Percentiles rank a stretch among this genome's conserved stretches.
Conservation (phyloP, 768 basidiomycete genomes). For the Astraeus odoratus region DNA sequence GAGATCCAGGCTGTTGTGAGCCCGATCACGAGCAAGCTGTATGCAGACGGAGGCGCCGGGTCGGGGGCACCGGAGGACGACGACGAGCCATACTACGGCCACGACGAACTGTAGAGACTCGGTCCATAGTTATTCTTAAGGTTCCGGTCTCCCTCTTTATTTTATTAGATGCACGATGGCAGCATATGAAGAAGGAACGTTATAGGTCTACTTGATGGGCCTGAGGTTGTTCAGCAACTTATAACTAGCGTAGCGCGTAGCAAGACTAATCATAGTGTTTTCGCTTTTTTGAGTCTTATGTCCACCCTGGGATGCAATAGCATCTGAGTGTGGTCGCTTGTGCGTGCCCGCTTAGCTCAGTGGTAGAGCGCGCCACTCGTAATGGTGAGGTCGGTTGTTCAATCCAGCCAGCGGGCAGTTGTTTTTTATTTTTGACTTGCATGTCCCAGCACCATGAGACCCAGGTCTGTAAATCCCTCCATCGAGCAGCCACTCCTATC, state of each 20-base stretch:
- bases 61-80: slow-evolving; percentile 28
- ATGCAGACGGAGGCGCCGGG: slow-evolving; percentile 36
- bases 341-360: slow-evolving; percentile 27
- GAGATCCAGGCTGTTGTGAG: slow-evolving; percentile 71
- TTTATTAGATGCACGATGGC: neutral
- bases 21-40: slow-evolving; percentile 84
- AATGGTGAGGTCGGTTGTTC: neutral
- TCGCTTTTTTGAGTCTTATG: no score
- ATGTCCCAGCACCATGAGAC: no score
- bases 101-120: slow-evolving; percentile 44
- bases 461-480: no score
- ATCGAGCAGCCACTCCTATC: no score
- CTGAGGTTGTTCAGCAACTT: no score
- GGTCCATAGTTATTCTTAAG: no score
- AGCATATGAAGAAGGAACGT: neutral
- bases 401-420: neutral
- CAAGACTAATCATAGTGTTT: no score
- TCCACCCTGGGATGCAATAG: no score
- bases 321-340: no score
- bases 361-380: slow-evolving; percentile 28
- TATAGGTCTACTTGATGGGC: no score
- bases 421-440: no score
- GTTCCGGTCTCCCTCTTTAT: neutral
- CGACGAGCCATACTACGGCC: slow-evolving; percentile 37
- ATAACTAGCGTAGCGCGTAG: no score